These are phyloP conservation scores for Vaccinium corymbosum DNA, from an alignment of 148 eudicot species.

Conservation along the genomic window DNA sequence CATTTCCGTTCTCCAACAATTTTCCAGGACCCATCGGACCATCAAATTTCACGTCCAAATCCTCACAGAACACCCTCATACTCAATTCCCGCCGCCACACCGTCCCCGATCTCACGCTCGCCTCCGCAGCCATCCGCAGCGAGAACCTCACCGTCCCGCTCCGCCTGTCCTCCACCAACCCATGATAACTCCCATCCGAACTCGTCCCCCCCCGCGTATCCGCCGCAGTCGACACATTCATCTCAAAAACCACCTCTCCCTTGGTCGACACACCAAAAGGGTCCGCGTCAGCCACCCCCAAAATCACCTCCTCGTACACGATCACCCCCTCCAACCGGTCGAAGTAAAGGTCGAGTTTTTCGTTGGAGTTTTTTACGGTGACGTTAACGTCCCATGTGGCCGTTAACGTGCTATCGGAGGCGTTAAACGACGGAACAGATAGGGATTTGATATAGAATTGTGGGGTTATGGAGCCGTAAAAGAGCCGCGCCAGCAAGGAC, in stretches of 20 bases:
- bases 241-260: neutral
- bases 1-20: neutral
- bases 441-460: neutral
- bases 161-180: conserved; percentile 3
- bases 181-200: neutral
- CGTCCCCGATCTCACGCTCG: neutral
- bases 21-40: neutral
- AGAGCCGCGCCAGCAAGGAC: neutral
- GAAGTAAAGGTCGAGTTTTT: neutral
- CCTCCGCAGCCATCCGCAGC: neutral
- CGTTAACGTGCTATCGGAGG: neutral
- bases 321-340: neutral
- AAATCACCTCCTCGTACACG: neutral
- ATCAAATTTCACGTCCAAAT: neutral
- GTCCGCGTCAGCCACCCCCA: neutral
- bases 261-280: neutral
- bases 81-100: neutral
- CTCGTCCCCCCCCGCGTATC: neutral
- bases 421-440: neutral
- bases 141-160: neutral
- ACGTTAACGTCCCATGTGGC: neutral
- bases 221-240: neutral
- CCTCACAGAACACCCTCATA: neutral
- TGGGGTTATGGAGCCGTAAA: neutral
- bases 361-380: neutral